Evolutionary conservation across 176 grass and related monocot genomes (phyloP).

Genomic region (Lolium perenne): DNA sequence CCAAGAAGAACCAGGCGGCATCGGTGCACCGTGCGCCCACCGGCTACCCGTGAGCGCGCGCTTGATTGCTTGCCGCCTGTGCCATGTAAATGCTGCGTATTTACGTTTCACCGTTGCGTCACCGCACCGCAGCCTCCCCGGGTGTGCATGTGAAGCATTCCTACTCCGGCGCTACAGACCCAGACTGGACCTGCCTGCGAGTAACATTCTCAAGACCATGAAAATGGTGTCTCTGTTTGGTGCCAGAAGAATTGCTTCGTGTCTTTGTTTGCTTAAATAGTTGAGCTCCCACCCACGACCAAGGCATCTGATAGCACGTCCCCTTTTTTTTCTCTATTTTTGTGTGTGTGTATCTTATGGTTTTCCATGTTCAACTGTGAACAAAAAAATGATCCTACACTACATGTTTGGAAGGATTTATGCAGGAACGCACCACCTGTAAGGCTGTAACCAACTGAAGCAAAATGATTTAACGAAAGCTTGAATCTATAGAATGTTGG

Average conservation of each 20-base stretch:
- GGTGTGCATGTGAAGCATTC: conserved; percentile 32
- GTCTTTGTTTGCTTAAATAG: neutral
- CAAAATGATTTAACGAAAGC: neutral
- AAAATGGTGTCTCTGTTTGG: neutral
- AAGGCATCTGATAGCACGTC: neutral
- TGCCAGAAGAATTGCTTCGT: neutral
- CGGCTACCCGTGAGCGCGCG: conserved; percentile 37
- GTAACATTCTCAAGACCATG: neutral
- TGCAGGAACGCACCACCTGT: neutral
- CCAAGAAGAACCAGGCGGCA: conserved; percentile 4
- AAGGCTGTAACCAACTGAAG: neutral
- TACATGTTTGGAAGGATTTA: neutral
- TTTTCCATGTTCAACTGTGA: neutral
- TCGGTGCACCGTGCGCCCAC: conserved; percentile 6
- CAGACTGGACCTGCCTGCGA: neutral
- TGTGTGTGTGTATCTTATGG: neutral
- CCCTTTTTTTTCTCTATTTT: neutral
- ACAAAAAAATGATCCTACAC: too few species aligned
- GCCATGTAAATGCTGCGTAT: neutral
- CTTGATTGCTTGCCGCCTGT: neutral
- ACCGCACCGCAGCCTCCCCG: neutral
- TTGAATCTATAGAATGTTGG: neutral
- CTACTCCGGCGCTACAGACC: neutral
- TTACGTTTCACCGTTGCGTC: conserved; percentile 47
- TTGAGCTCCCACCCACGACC: neutral